Evolutionary conservation across 441 rosid species (phyloP), one percentile per base, ranked within the genome.

Genomic region (Erodium moschatum): DNA sequence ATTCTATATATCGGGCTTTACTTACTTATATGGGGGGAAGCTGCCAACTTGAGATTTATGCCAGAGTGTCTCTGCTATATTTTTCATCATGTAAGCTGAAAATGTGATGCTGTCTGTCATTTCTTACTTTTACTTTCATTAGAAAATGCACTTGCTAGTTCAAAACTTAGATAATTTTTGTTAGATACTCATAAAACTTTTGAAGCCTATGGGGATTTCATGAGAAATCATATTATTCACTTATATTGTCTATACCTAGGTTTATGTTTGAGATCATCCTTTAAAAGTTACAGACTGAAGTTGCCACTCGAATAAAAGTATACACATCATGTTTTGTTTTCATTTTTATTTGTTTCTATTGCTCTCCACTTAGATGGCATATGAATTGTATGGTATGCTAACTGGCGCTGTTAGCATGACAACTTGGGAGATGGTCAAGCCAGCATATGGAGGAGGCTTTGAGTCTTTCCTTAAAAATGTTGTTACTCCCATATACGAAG

Each of bases 1-100:
- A 84, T 92, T 66, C 71, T 94, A 15, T 94, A 91, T 71, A 80
- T 91, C 60, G 97, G 86, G 71, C 98, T 94, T 77, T 86, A 91
- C 86, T 96, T 94, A 78, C 97, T 94, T 70, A 89, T 91, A 71
- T 91, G 98, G 98, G 98, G 98, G 63, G 98, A 94, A 79, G 97
- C 98, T 62, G 96, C 98, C 35, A 94, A 87, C 80, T 74, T 94
- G 86, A 85, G 98, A 82, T 85, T 91, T 76, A 84, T 94, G 96
- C 92, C 97, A 27, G 99, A 94, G 81, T 94, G 97, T 78, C 74
- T 94, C 46, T 94, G 97, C 44, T 94, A 85, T 76, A 89, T 94
- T 67, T 94, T 94, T 84, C 99, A 94, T 75, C 90, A 94, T 72
- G 99, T 91, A 83, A 84, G 99, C 20, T 68, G 50, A 70, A 74